Conservation (phyloP, 192 early-diverging fungal genomes). For the Mortierella hygrophila region DNA sequence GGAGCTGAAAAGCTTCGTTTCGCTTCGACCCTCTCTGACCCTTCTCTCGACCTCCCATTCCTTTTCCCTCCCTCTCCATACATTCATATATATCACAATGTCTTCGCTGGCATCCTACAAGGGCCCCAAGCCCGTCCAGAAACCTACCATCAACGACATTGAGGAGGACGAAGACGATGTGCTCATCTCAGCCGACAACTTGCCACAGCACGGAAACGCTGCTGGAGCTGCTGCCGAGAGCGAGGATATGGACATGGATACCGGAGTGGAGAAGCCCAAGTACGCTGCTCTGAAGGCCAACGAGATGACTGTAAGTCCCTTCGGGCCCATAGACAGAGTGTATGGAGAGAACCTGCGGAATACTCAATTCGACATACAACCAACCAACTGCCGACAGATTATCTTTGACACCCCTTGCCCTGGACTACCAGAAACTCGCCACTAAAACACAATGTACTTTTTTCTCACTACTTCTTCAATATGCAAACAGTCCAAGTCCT, state of each 20-base stretch:
- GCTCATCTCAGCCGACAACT: conserved; percentile 71
- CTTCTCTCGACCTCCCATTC: conserved; percentile 4
- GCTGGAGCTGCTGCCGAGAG: conserved; percentile 35
- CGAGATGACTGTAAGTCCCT: conserved; percentile 37
- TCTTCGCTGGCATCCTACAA: conserved; percentile 50
- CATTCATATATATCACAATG: conserved; percentile 23
- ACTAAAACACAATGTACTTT: not conserved
- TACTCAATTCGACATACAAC: not conserved
- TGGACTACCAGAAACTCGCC: not conserved
- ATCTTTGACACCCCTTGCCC: not conserved
- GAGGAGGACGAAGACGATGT: conserved; percentile 72
- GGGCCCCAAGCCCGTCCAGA: conserved; percentile 53
- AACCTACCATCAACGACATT: conserved; percentile 37
- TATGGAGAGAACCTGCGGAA: not conserved
- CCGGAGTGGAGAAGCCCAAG: conserved; percentile 68
- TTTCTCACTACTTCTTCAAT: not conserved
- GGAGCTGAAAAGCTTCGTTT: not conserved
- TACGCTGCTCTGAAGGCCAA: conserved; percentile 73
- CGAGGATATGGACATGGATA: conserved; percentile 59
- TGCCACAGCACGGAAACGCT: conserved; percentile 56
- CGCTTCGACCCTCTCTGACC: not conserved
- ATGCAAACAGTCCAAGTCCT: conserved; percentile 29
- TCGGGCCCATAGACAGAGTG: not conserved
- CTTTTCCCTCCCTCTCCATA: not conserved
- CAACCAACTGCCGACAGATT: not conserved